Evolutionary conservation across 2,329 filamentous ascomycete genomes (phyloP), one percentile per base, ranked within the genome.

Genomic region (Trichoderma semiorbis): DNA sequence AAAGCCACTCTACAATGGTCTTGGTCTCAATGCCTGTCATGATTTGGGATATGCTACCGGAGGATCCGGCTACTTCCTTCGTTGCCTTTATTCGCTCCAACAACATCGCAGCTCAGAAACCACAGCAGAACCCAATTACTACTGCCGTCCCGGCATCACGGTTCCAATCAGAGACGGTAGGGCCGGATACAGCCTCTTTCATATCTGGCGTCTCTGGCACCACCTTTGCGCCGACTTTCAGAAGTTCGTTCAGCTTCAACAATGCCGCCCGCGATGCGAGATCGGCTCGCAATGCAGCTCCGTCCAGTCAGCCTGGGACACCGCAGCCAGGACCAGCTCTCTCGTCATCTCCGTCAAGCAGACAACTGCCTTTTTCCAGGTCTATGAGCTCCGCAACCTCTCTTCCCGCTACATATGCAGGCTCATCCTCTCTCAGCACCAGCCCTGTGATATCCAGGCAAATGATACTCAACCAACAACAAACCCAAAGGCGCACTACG

Each of bases 21-120:
- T 78, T 90, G 7, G 78, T 90, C 3, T 90, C 88, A 0, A 81
- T 90, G 76, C 88, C 88, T 0, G 85, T 90, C 12, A 86, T 87
- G 79, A 81, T 90, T 3, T 90, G 88, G 88, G 86, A 89, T 74
- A 79, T 90, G 57, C 80, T 90, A 0, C 88, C 88, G 0, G 87
- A 89, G 43, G 83, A 89, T 66, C 84, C 83, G 30, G 88, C 88
- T 0, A 88, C 86, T 60, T 86, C 86, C 0, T 90, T 90, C 70
- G 80, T 90, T 11, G 87, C 86, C 10, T 89, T 89, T 72, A 88
- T 89, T 71, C 83, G 87, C 8, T 89, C 87, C 5, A 87, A 88
- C 77, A 88, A 89, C 74, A 79, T 89, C 16, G 80, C 84, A 16
- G 76, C 80, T 16, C 78, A 81, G 36, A 79, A 77, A 55, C 72